A percentile compares a stretch with the other conserved stretches of the same genome.
Evolutionary conservation across 2,329 filamentous ascomycete genomes (phyloP).

Genomic region (Exophiala bonariae): DNA sequence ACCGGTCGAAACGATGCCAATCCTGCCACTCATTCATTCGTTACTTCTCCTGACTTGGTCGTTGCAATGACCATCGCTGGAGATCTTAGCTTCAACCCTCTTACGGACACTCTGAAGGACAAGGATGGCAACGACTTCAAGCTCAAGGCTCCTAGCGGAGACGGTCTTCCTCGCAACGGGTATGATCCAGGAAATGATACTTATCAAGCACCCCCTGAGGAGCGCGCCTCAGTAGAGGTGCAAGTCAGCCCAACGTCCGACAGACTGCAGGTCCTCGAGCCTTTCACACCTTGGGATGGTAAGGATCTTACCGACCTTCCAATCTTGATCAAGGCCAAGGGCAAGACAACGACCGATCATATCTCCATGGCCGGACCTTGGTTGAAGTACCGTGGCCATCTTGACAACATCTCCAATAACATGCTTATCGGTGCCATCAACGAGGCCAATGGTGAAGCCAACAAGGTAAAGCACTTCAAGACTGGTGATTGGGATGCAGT

Average conservation of each 20-base stretch:
- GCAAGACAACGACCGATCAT: slow-evolving; percentile 96
- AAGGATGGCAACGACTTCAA: slow-evolving; percentile 96
- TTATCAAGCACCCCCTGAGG: slow-evolving; percentile 88
- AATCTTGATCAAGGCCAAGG: slow-evolving; percentile 93
- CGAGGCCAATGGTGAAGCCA: slow-evolving; percentile 91
- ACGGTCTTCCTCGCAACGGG: slow-evolving; percentile 74
- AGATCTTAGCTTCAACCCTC: slow-evolving; percentile 87
- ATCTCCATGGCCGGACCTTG: slow-evolving; percentile 97
- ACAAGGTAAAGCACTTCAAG: slow-evolving; percentile 92
- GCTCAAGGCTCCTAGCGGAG: slow-evolving; percentile 76
- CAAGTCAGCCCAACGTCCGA: slow-evolving; percentile 86
- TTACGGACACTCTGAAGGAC: slow-evolving; percentile 88
- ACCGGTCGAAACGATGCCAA: slow-evolving; percentile 96
- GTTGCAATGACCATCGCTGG: slow-evolving; percentile 84
- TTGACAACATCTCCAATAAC: slow-evolving; percentile 99
- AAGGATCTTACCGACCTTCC: slow-evolving; percentile 83
- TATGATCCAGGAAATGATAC: slow-evolving; percentile 92
- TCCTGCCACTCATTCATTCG: slow-evolving; percentile 90
- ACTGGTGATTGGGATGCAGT: slow-evolving; percentile 84
- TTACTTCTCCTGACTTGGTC: slow-evolving; percentile 85
- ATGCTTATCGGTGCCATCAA: slow-evolving; percentile 98
- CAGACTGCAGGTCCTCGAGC: slow-evolving; percentile 86
- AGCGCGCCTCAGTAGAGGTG: slow-evolving; percentile 72
- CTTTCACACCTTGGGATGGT: slow-evolving; percentile 86
- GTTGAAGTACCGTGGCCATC: slow-evolving; percentile 97